phyloP scores from a whole-genome alignment of 768 basidiomycete species.

The Suillus plorans region DNA sequence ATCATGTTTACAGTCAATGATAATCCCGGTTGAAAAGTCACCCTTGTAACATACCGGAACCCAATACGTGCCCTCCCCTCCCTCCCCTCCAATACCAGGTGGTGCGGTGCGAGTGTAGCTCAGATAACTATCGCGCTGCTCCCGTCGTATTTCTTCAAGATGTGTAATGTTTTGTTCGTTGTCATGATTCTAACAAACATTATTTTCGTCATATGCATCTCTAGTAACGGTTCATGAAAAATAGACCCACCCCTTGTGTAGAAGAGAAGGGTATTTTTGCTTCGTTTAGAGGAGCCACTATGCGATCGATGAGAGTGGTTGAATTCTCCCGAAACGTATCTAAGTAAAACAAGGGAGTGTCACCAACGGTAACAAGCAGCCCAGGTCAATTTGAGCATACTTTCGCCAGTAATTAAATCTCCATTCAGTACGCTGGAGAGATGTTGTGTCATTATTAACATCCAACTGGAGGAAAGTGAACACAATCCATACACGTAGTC shows the following conservation, averaged over 20 bases:
- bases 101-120: constrained; percentile 67
- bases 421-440: constrained; percentile 62
- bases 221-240: background rate
- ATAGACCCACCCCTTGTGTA: constrained; percentile 58
- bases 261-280: constrained; percentile 64
- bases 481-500: constrained; percentile 60
- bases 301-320: constrained; percentile 62
- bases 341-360: constrained; percentile 20
- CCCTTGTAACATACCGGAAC: constrained; percentile 49
- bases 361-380: background rate
- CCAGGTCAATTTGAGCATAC: constrained; percentile 32
- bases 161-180: constrained; percentile 74
- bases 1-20: background rate
- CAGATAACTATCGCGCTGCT: constrained; percentile 50
- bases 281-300: constrained; percentile 59
- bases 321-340: constrained; percentile 70
- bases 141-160: constrained; percentile 61
- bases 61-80: constrained; percentile 75
- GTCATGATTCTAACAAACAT: constrained; percentile 61
- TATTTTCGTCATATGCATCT: constrained; percentile 1
- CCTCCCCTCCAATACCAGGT: constrained; percentile 58
- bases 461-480: background rate
- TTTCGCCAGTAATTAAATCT: constrained; percentile 73
- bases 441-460: background rate
- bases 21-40: background rate